These are phyloP conservation scores for Wickerhamiella australiensis DNA, from an alignment of 805 yeast species.

Conservation along the genomic window DNA sequence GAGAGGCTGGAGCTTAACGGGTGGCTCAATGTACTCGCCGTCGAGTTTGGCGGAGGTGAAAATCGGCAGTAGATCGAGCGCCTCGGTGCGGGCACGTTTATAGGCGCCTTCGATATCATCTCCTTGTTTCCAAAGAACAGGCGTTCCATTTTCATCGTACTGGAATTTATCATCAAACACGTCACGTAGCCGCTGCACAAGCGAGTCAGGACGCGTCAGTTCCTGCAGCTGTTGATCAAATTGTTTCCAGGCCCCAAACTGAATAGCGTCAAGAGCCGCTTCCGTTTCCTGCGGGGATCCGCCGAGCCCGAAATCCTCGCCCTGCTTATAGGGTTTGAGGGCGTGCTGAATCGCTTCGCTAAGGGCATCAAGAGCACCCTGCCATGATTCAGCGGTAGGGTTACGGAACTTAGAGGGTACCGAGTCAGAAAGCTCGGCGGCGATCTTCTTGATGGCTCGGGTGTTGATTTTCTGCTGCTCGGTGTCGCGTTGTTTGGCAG, in stretches of 20 bases:
- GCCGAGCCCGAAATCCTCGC: slow-evolving; percentile 55
- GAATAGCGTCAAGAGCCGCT: slow-evolving; percentile 34
- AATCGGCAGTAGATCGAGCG: slow-evolving; percentile 48
- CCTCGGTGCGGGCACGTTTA: slow-evolving; percentile 43
- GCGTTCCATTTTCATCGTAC: slow-evolving; percentile 72
- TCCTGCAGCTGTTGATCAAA: slow-evolving; percentile 50
- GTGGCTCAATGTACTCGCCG: slow-evolving; percentile 30
- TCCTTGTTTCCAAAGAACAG: slow-evolving; percentile 65
- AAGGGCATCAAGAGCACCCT: slow-evolving; percentile 38
- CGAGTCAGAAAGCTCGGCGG: slow-evolving; percentile 30
- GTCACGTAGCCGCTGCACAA: slow-evolving; percentile 56
- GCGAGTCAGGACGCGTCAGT: slow-evolving; percentile 51
- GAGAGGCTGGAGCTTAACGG: slow-evolving; percentile 27
- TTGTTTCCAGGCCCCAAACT: slow-evolving; percentile 50
- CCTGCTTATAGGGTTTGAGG: slow-evolving; percentile 27
- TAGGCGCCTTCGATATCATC: slow-evolving; percentile 60
- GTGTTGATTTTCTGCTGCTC: slow-evolving; percentile 35
- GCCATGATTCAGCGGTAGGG: slow-evolving; percentile 52
- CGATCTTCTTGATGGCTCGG: slow-evolving; percentile 21
- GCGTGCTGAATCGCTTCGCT: slow-evolving; percentile 26
- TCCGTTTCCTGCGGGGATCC: slow-evolving; percentile 35
- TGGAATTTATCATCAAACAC: slow-evolving; percentile 72
- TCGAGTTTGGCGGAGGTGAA: slow-evolving; percentile 39
- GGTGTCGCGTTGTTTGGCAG: slow-evolving; percentile 26
- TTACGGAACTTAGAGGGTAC: slow-evolving; percentile 37